Evolutionary conservation across 2,329 filamentous ascomycete genomes (phyloP).

Genomic region (Cladosporium austrohemisphaericum): DNA sequence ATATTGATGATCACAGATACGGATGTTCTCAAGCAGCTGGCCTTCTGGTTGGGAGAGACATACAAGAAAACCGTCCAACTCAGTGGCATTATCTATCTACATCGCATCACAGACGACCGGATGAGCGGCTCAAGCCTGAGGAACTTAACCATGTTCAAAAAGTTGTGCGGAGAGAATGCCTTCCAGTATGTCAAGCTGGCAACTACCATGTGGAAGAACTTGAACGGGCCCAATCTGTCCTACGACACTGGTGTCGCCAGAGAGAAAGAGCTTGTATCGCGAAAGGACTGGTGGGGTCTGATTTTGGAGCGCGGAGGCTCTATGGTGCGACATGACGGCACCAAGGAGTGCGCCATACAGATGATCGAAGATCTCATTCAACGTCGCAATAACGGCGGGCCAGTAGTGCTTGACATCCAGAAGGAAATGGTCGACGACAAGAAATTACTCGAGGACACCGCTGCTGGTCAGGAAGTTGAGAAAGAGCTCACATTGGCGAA

Average conservation of each 20-base stretch:
- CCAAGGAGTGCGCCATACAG: conserved; percentile 19
- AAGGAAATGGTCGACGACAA: conserved; percentile 23
- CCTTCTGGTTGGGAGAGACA: conserved; percentile 35
- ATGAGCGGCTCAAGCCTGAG: conserved; percentile 38
- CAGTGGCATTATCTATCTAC: conserved; percentile 46
- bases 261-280: conserved; percentile 23
- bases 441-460: conserved; percentile 21
- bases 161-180: conserved; percentile 41
- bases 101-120: conserved; percentile 43
- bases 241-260: conserved; percentile 18
- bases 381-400: background rate
- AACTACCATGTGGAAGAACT: conserved; percentile 42
- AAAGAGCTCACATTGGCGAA: conserved; percentile 17
- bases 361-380: conserved; percentile 18
- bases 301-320: conserved; percentile 22
- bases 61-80: conserved; percentile 35
- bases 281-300: conserved; percentile 21
- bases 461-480: conserved; percentile 22
- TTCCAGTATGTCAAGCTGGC: conserved; percentile 41
- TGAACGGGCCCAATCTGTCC: conserved; percentile 13
- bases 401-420: conserved; percentile 23
- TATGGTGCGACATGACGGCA: conserved; percentile 18
- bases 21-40: conserved; percentile 44
- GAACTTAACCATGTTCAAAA: conserved; percentile 45
- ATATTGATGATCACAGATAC: conserved; percentile 34